Evolutionary conservation across 2,329 filamentous ascomycete genomes (phyloP).

Genomic region (Colletotrichum tanaceti): DNA sequence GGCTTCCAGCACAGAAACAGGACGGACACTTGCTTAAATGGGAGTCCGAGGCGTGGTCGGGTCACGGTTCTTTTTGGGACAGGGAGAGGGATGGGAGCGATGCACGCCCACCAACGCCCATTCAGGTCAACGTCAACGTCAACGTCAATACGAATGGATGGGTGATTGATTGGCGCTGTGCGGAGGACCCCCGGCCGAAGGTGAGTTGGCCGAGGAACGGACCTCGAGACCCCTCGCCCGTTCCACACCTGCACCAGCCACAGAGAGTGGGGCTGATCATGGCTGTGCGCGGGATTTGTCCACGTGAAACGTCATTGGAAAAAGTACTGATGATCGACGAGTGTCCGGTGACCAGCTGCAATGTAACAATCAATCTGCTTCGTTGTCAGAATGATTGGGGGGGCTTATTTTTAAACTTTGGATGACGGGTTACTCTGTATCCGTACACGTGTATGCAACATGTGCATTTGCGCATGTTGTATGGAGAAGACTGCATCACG

Average conservation of each 20-base stretch:
- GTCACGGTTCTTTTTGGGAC: constrained; percentile 13
- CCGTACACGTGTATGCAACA: no score
- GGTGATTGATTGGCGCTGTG: constrained; percentile 8
- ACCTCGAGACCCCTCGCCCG: background rate
- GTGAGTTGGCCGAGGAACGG: constrained; percentile 39
- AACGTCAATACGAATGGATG: constrained; percentile 3
- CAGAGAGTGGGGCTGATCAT: constrained; percentile 6
- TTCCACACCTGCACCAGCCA: constrained; percentile 32
- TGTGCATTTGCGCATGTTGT: constrained; percentile 18
- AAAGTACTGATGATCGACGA: constrained; percentile 8
- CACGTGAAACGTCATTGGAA: constrained; percentile 28
- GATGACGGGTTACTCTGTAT: constrained; percentile 19
- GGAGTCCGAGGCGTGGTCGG: constrained; percentile 32
- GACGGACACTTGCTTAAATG: constrained; percentile 29
- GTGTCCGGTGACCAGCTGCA: constrained; percentile 22
- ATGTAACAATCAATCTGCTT: background rate
- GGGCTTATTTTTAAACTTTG: constrained; percentile 12
- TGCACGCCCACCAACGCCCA: constrained; percentile 14
- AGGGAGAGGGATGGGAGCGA: background rate
- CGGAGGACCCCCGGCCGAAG: constrained; percentile 12
- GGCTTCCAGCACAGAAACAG: background rate
- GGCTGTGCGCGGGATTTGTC: constrained; percentile 26
- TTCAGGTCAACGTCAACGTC: constrained; percentile 14
- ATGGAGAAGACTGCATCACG: no score
- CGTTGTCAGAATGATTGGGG: background rate